Evolutionary conservation across 352 stramenopile genomes (phyloP).

Genomic region (Lagenidium giganteum): DNA sequence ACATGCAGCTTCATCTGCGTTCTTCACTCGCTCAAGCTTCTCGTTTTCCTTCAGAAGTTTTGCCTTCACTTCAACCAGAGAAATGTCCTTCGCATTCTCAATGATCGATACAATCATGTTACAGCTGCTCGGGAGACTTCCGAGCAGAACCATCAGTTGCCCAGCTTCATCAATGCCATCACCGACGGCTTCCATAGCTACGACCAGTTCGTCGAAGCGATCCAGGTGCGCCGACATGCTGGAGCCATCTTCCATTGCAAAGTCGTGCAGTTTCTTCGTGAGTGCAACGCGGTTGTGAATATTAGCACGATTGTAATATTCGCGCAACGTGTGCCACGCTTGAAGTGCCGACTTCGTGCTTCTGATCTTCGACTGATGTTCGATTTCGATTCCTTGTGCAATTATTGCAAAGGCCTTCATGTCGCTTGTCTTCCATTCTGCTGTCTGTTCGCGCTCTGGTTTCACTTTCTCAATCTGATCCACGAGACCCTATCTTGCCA

Average conservation of each 20-base stretch:
- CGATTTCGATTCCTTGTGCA: neutral
- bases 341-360: neutral
- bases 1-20: too few species aligned
- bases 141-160: constrained; percentile 6
- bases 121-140: constrained; percentile 1
- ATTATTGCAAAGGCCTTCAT: constrained; percentile 5
- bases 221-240: constrained; percentile 1
- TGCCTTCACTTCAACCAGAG: neutral
- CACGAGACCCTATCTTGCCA: constrained; percentile 1
- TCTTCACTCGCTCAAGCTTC: neutral
- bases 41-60: neutral
- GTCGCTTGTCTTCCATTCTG: neutral
- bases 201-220: constrained; percentile 5
- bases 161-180: neutral
- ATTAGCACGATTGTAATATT: constrained; percentile 4
- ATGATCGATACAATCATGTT: constrained; percentile 2
- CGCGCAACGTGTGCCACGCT: neutral
- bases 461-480: neutral
- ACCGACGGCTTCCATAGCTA: neutral
- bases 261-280: constrained; percentile 1
- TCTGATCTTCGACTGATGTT: constrained; percentile 4
- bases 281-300: too few species aligned
- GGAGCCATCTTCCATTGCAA: constrained; percentile 3
- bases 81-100: constrained; percentile 4
- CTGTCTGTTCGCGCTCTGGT: neutral